phyloP scores from a whole-genome alignment of 73 alveolate species.

The Tetrahymena thermophila region DNA sequence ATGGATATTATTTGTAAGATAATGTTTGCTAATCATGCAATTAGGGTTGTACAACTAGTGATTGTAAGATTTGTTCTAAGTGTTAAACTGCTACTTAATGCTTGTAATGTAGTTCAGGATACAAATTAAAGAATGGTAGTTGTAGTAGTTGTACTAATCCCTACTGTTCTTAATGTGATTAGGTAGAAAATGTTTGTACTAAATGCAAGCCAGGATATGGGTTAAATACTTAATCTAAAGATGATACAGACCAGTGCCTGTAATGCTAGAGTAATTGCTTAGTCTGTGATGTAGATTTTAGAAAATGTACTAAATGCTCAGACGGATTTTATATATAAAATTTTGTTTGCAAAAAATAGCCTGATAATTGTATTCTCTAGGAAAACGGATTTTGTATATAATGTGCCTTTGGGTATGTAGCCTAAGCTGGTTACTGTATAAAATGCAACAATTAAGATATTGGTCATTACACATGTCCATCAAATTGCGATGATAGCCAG shows the following conservation, averaged over 20 bases:
- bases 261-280: not conserved
- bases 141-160: not conserved
- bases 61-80: not conserved
- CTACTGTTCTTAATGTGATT: not conserved
- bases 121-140: not conserved
- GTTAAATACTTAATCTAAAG: not conserved
- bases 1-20: not conserved
- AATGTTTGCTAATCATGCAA: not conserved
- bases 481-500: not conserved
- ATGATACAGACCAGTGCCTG: not conserved
- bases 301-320: not conserved
- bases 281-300: not conserved
- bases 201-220: not conserved
- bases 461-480: not conserved
- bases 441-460: not conserved
- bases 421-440: not conserved
- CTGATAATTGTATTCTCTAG: not conserved
- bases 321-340: not conserved
- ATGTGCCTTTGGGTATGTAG: not conserved
- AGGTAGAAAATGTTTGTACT: not conserved
- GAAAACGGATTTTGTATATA: not conserved
- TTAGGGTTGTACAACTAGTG: not conserved
- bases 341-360: not conserved
- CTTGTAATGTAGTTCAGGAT: not conserved
- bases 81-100: not conserved